Conservation (phyloP, 1,284 basidiomycete genomes). For the Ceratobasidium sp. region DNA sequence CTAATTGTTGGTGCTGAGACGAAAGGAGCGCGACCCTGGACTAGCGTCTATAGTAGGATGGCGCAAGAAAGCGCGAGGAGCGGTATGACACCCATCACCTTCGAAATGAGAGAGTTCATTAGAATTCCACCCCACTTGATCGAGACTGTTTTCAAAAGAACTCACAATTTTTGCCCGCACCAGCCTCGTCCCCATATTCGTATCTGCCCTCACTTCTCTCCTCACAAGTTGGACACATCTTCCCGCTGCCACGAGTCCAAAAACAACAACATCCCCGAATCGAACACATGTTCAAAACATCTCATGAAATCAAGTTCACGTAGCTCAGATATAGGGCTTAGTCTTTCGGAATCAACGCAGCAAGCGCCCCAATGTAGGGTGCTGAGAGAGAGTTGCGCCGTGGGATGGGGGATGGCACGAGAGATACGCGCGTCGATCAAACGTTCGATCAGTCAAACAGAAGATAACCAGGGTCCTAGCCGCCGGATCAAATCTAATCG, state of each 20-base stretch:
- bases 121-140: not conserved
- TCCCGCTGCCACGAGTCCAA: conserved; percentile 63
- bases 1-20: conserved; percentile 53
- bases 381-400: conserved; percentile 41
- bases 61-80: conserved; percentile 62
- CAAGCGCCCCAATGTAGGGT: not conserved
- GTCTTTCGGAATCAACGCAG: conserved; percentile 65
- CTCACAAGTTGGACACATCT: conserved; percentile 58
- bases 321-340: conserved; percentile 69
- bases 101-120: conserved; percentile 11
- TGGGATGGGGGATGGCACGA: conserved; percentile 41
- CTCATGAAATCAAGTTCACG: conserved; percentile 84
- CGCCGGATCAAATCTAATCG: too few relatives aligned
- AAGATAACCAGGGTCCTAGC: too few relatives aligned
- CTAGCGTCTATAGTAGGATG: conserved; percentile 58
- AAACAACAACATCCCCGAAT: conserved; percentile 66
- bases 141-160: conserved; percentile 45
- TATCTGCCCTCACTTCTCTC: conserved; percentile 50
- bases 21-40: conserved; percentile 48
- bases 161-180: conserved; percentile 75
- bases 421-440: too few relatives aligned
- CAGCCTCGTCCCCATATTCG: conserved; percentile 62
- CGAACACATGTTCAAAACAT: conserved; percentile 86
- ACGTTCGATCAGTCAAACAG: too few relatives aligned
- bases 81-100: conserved; percentile 63